Evolutionary conservation across 2,329 filamentous ascomycete genomes (phyloP), one percentile per base, ranked within the genome.

Genomic region (Ceratocystis alfenasii): DNA sequence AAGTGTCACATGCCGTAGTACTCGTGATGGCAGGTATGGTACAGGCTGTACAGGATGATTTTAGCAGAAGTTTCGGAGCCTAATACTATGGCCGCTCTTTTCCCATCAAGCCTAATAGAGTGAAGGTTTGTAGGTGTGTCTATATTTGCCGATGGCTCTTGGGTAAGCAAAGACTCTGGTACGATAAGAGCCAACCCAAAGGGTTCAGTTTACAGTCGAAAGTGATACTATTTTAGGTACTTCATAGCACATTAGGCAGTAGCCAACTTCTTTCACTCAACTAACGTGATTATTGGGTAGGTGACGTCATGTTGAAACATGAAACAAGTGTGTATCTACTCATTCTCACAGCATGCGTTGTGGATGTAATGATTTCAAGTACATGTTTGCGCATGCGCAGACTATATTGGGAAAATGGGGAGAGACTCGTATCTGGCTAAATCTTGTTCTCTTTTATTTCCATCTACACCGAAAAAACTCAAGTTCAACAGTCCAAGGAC

Each of bases 1-100:
- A 45, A 28, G 8, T 62, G 36, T 62, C 60, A 44, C 55, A 59
- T 59, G 55, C 55, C 55, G 55, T 10, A n/a, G 33, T 3, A 59
- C 5, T 59, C 28, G 28, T 30, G 3, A n/a, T 30, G 55, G 55
- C 28, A 59, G 36, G 17, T 36, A 28, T 28, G 33, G n/a, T 57
- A n/a, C 17, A 30, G 15, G 55, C 30, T 59, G 33, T 53, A 28
- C 20, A 28, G 22, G 22, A 17, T 15, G 48, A 28, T 28, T 28
- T 5, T 10, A 22, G 22, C 4, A 50, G 7, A 50, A 2, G 48
- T 4, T 22, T 50, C 48, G 17, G 20, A 12, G 48, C 20, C 48
- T 12, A 25, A 53, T 53, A 12, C 48, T 1, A 25, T 53, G 48
- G 8, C 20, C 20, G 48, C 20, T 25, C 25, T 53, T 22, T 53